Evolutionary conservation across 2,329 filamentous ascomycete species (phyloP), one percentile per base, ranked within the genome.

Genomic region (Gremmenia infestans): DNA sequence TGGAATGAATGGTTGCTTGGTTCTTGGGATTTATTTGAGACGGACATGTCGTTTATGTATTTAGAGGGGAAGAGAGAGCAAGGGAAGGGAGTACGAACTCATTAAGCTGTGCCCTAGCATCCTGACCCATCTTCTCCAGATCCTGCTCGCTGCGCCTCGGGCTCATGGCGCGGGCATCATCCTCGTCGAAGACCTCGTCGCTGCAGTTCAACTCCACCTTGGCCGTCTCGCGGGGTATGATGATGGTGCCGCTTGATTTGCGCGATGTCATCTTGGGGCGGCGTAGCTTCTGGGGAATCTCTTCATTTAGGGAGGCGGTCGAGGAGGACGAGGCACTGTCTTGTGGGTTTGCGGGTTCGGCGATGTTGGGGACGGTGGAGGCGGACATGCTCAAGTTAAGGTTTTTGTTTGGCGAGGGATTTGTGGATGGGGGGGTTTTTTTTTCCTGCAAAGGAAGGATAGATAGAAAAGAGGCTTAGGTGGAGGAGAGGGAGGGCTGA

Each of bases 81-180:
- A 48, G 17, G 23, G 36, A 2, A 28, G 11, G 40, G 37, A 25
- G 25, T 39, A 83, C 83, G 73, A 78, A 72, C 79, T 78, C 66
- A 52, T 65, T 67, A 62, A 86, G 71, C 65, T 86, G 82, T 63
- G 81, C 81, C 54, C 92, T 79, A 39, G 92, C 91, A 68, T 93
- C 89, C 67, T 89, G 86, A 65, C 91, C 88, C 71, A 97, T 81
- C 69, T 86, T 87, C 72, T 96, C 89, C 53, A 97, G 82, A 70
- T 97, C 93, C 68, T 94, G 91, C 66, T 87, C 95, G 62, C 91
- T 96, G 66, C 93, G 79, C 64, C 93, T 80, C 2, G 93, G 93
- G 71, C 92, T 97, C 93, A 99, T 97, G 59, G 91, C 89, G 67
- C 93, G 80, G 59, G 94, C 92, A 71, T 97, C 92, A 70, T 91